These are phyloP conservation scores for Aspergillus steynii DNA, from an alignment of 495 filamentous ascomycete genomes.

Conservation along the genomic window DNA sequence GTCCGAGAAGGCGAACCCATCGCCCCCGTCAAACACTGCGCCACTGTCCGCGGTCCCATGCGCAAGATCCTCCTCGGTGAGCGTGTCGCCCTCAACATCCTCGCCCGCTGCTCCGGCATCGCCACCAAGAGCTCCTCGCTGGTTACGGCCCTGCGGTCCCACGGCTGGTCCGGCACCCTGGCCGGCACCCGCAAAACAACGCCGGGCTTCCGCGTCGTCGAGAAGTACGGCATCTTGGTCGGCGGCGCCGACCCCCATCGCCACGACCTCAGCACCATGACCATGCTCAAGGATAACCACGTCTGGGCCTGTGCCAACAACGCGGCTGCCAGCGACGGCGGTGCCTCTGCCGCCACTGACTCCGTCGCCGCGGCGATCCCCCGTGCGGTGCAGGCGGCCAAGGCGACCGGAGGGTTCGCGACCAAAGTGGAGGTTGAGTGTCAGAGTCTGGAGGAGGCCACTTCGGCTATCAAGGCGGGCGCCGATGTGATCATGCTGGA, in stretches of 20 bases:
- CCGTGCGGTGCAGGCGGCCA: constrained; percentile 78
- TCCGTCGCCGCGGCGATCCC: constrained; percentile 68
- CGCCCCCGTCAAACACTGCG: constrained; percentile 56
- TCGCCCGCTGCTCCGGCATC: constrained; percentile 90
- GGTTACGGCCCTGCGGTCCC: constrained; percentile 51
- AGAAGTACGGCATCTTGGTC: constrained; percentile 96
- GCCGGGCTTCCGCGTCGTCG: constrained; percentile 90
- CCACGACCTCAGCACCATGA: constrained; percentile 90
- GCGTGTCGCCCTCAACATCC: constrained; percentile 86
- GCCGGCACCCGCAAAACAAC: constrained; percentile 96
- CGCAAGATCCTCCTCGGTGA: constrained; percentile 88
- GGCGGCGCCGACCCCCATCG: constrained; percentile 90
- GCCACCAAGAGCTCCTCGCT: constrained; percentile 64
- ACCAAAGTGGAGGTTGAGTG: constrained; percentile 97
- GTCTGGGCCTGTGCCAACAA: constrained; percentile 76
- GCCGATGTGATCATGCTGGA: constrained; percentile 97
- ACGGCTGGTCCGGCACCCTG: constrained; percentile 80
- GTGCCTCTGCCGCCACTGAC: constrained; percentile 13
- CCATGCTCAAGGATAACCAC: constrained; percentile 99
- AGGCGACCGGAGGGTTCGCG: constrained; percentile 80
- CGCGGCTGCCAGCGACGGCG: constrained; percentile 26
- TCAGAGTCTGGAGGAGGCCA: constrained; percentile 79
- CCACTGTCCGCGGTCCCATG: constrained; percentile 84
- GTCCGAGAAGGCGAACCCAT: constrained; percentile 70
- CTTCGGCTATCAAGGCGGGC: constrained; percentile 86